Percentiles rank a stretch among this genome's conserved stretches.
These are phyloP conservation scores for Colletotrichum camelliae DNA, from an alignment of 2,329 filamentous ascomycete genomes.

Conservation along the genomic window DNA sequence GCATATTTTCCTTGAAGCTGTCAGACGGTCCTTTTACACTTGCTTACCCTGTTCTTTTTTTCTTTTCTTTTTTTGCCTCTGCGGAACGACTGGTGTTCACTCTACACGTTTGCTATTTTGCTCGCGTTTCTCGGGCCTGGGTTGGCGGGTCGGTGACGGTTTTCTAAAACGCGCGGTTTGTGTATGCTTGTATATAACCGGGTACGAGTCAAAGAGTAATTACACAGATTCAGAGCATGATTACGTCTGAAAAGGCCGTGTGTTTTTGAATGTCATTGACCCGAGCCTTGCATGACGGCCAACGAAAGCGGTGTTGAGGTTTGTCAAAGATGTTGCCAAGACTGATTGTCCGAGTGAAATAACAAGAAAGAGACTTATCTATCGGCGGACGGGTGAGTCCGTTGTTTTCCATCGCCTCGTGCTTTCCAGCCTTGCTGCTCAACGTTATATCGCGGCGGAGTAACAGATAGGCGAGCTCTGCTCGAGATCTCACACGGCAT, in stretches of 20 bases:
- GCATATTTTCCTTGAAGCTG: conserved; percentile 1
- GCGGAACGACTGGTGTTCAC: background rate
- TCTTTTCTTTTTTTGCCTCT: background rate
- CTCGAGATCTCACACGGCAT: background rate
- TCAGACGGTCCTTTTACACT: background rate
- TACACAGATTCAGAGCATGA: conserved; percentile 6
- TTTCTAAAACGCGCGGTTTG: background rate
- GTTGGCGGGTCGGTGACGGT: background rate
- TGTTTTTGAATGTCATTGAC: background rate
- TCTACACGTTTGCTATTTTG: background rate
- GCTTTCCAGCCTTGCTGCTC: background rate
- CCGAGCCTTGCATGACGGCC: background rate
- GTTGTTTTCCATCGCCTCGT: background rate
- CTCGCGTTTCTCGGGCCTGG: background rate
- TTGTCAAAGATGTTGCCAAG: background rate
- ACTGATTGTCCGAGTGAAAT: background rate
- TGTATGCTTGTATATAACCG: conserved; percentile 19
- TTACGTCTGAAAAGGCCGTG: no score
- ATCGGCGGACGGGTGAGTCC: fast-evolving
- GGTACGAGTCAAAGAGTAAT: conserved; percentile 14
- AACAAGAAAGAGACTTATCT: background rate
- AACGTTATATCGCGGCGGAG: fast-evolving
- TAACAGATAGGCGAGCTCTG: background rate
- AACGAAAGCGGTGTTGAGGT: background rate
- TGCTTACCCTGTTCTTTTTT: background rate